phyloP scores from a whole-genome alignment of 371 early-diverging fungal species.

The Dichotomocladium elegans region DNA sequence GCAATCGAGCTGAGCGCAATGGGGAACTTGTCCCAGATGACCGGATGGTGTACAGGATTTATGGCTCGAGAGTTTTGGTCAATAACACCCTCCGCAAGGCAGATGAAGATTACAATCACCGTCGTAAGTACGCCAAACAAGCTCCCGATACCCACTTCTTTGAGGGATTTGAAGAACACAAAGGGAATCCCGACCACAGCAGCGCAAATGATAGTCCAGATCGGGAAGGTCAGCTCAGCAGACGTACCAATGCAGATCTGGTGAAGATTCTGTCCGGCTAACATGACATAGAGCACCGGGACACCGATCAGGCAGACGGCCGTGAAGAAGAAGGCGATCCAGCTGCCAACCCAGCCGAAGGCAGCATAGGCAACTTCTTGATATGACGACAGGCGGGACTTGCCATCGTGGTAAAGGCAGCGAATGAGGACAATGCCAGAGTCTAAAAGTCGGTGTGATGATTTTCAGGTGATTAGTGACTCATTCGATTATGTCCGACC shows the following conservation, averaged over 20 bases:
- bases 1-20: constrained; percentile 58
- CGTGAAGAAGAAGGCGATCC: constrained; percentile 63
- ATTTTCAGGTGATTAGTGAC: no score
- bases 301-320: constrained; percentile 64
- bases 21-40: constrained; percentile 53
- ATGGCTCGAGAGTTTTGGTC: constrained; percentile 3
- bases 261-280: constrained; percentile 64
- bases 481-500: no score
- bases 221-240: constrained; percentile 21
- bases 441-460: constrained; percentile 5
- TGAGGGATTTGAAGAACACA: constrained; percentile 64
- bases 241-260: constrained; percentile 36
- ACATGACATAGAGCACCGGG: constrained; percentile 66
- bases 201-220: constrained; percentile 66
- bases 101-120: constrained; percentile 33
- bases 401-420: constrained; percentile 19
- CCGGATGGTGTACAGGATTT: constrained; percentile 24
- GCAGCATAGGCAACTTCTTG: constrained; percentile 64
- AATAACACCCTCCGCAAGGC: constrained; percentile 27
- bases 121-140: constrained; percentile 38
- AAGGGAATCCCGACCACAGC: constrained; percentile 65
- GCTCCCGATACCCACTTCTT: constrained; percentile 65
- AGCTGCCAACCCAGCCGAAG: constrained; percentile 59
- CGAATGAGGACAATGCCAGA: constrained; percentile 20
- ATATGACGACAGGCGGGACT: constrained; percentile 47